Evolutionary conservation across 106 monocot species (phyloP).

Genomic region (Posidonia australis): DNA sequence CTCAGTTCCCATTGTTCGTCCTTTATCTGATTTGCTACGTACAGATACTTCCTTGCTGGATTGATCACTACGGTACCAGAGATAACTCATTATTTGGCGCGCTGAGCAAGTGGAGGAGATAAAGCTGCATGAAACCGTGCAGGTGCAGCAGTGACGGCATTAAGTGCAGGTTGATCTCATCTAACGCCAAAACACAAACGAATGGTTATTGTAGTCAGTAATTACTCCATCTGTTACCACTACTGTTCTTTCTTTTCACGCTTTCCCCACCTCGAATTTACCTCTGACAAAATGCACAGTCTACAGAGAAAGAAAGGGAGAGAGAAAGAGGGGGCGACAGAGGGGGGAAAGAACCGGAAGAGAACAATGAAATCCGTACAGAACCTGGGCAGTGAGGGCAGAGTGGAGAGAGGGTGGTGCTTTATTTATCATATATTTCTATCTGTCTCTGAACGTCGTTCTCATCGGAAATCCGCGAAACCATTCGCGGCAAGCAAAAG

Average conservation of each 20-base stretch:
- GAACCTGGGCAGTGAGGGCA: neutral
- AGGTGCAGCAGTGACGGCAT: no score
- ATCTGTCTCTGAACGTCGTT: neutral
- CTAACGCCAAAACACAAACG: neutral
- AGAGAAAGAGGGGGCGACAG: no score
- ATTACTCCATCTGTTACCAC: no score
- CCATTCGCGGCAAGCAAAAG: neutral
- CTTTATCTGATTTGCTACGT: no score
- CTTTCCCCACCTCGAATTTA: constrained; percentile 1
- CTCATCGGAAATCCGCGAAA: neutral
- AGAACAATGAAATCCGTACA: neutral
- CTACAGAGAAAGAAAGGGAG: neutral
- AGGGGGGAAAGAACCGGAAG: neutral
- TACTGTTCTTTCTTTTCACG: neutral
- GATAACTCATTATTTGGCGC: no score
- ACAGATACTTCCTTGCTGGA: no score
- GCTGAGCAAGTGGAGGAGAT: no score
- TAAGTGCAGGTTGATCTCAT: no score
- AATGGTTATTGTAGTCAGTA: neutral
- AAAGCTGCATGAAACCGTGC: no score
- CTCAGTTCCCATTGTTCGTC: no score
- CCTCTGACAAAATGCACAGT: neutral
- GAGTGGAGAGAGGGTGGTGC: neutral
- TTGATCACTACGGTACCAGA: no score
- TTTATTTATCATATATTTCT: neutral